These are phyloP conservation scores for Oryza officinalis DNA, from an alignment of 176 grass and related monocot genomes.

Conservation along the genomic window DNA sequence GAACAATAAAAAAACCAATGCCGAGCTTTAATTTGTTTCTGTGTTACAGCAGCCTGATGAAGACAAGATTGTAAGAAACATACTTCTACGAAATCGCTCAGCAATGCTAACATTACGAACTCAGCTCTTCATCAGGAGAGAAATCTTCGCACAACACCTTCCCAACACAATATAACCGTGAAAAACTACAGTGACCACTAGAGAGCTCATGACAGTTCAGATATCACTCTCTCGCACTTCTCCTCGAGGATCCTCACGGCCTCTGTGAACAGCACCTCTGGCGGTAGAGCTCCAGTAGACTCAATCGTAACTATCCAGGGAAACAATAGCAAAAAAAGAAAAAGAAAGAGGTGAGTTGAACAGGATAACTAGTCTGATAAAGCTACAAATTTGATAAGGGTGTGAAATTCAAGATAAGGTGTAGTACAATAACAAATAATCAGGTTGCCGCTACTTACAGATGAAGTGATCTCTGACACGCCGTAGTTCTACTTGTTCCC, in stretches of 20 bases:
- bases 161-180: background rate
- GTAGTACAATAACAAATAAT: background rate
- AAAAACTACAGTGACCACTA: background rate
- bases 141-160: background rate
- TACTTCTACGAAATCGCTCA: background rate
- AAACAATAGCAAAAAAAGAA: slow-evolving; percentile 3
- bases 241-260: slow-evolving; percentile 69
- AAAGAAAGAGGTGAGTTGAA: background rate
- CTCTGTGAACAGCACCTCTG: slow-evolving; percentile 78
- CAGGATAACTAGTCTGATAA: background rate
- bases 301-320: slow-evolving; percentile 67
- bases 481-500: slow-evolving; percentile 52
- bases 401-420: background rate
- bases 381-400: background rate
- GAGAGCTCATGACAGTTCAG: slow-evolving; percentile 61
- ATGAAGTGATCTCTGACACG: slow-evolving; percentile 92
- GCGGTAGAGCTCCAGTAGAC: slow-evolving; percentile 59
- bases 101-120: background rate
- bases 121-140: background rate
- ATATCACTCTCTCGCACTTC: slow-evolving; percentile 77
- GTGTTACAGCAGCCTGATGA: too few species aligned
- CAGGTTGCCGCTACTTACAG: slow-evolving; percentile 55
- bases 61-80: background rate
- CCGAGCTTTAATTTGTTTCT: too few species aligned
- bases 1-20: too few species aligned